Evolutionary conservation across 1,139 yeast species (phyloP), one percentile per base, ranked within the genome.

Genomic region (Geotrichum armillariae): DNA sequence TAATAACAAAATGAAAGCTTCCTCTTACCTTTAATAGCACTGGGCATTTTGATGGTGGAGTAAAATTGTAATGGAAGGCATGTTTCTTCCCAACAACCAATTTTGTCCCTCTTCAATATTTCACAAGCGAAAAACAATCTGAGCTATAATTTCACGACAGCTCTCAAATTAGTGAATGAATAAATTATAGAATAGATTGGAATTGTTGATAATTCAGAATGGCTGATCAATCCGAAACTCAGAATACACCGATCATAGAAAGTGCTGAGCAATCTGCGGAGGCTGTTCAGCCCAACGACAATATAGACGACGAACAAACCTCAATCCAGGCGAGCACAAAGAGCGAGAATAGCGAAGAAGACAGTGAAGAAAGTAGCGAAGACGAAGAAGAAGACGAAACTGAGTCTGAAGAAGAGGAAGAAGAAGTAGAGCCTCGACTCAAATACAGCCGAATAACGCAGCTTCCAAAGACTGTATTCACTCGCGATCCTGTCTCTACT

Each of bases 401-500:
- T 1, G 71, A 63, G 0, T 72, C 65, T 1, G 70, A 60, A 0
- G 77, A 71, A 0, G 76, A 76, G 0, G 79, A 73, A 2, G 82
- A 79, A 0, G 80, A 77, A 3, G 82, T 76, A 18, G 95, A 95
- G 1, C 97, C 98, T 0, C 69, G 75, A 43, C 68, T 91, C 41
- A 85, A 85, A 58, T 91, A 90, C 63, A 74, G 86, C 6, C 72
- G 97, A 49, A 67, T 89, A 22, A 74, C 75, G 4, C 75, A 77
- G 41, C 73, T 88, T 1, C 94, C 96, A 0, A 67, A 79, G 1
- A 75, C 79, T 17, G 80, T 90, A 59, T 86, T 90, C 66, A 70
- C 68, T 38, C 77, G 79, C 42, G 97, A 93, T 61, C 86, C 95
- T 0, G 77, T 93, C 1, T 87, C 97, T 1, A 71, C 90, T 0